These are phyloP conservation scores for Xylariales sp. DNA, from an alignment of 2,329 filamentous ascomycete species.

Conservation along the genomic window DNA sequence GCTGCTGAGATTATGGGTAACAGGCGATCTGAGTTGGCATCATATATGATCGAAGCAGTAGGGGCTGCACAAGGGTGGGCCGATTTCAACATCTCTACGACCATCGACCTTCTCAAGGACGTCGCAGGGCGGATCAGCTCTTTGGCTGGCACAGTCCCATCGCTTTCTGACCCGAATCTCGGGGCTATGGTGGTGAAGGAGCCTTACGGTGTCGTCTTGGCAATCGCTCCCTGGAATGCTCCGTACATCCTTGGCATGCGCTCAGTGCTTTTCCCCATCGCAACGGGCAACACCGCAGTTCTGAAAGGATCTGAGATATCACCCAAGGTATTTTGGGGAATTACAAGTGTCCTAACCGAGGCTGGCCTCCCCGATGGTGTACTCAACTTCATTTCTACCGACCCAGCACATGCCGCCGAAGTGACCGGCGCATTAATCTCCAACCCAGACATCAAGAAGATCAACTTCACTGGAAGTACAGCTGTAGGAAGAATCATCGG, in stretches of 20 bases:
- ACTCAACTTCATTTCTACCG: slow-evolving; percentile 59
- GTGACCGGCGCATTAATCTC: slow-evolving; percentile 59
- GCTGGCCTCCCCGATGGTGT: slow-evolving; percentile 63
- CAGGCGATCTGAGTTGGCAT: slow-evolving; percentile 47
- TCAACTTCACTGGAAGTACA: slow-evolving; percentile 69
- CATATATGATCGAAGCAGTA: slow-evolving; percentile 45
- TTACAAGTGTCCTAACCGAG: slow-evolving; percentile 52
- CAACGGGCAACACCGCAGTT: slow-evolving; percentile 61
- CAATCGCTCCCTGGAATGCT: slow-evolving; percentile 61
- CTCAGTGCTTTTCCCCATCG: slow-evolving; percentile 51
- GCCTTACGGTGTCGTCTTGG: slow-evolving; percentile 61
- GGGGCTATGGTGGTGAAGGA: slow-evolving; percentile 59
- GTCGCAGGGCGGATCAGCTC: slow-evolving; percentile 32
- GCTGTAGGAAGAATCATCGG: slow-evolving; percentile 61
- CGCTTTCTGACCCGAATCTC: slow-evolving; percentile 37
- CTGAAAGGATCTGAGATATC: slow-evolving; percentile 58
- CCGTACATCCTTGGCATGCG: slow-evolving; percentile 37
- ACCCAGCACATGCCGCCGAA: slow-evolving; percentile 49
- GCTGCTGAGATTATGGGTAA: slow-evolving; percentile 54
- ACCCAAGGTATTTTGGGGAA: slow-evolving; percentile 52
- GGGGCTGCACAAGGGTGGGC: slow-evolving; percentile 21
- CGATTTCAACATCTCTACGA: slow-evolving; percentile 29
- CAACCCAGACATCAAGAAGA: slow-evolving; percentile 56
- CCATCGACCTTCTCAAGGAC: slow-evolving; percentile 31
- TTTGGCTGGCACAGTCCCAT: slow-evolving; percentile 28